Conservation (phyloP, 441 rosid species). For the Euphorbia celastroides region DNA sequence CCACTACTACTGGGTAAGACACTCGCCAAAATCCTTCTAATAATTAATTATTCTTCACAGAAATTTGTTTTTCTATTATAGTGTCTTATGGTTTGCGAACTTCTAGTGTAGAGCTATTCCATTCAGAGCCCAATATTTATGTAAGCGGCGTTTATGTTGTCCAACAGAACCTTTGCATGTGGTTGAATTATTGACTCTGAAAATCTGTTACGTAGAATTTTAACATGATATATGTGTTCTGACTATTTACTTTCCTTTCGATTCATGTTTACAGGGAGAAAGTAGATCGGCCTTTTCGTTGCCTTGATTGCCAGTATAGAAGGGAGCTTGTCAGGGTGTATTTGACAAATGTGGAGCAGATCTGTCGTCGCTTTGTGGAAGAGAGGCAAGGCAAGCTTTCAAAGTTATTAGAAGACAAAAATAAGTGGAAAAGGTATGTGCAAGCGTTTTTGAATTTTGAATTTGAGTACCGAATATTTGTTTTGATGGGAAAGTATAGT, state of each 20-base stretch:
- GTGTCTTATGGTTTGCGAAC: too few species aligned
- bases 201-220: not conserved
- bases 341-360: slow-evolving; percentile 81
- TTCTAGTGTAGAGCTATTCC: too few species aligned
- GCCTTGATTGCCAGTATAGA: slow-evolving; percentile 90
- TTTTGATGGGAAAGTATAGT: too few species aligned
- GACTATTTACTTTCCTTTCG: slow-evolving; percentile 10
- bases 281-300: slow-evolving; percentile 90
- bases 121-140: not conserved
- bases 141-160: not conserved
- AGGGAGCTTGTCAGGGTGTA: slow-evolving; percentile 97
- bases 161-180: not conserved
- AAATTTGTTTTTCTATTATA: too few species aligned
- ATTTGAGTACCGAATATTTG: too few species aligned
- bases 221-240: not conserved
- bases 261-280: slow-evolving; percentile 52
- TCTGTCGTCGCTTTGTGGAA: slow-evolving; percentile 82
- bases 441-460: not conserved
- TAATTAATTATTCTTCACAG: too few species aligned
- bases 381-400: slow-evolving; percentile 79
- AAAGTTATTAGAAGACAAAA: slow-evolving; percentile 75
- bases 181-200: not conserved
- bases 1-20: too few species aligned
- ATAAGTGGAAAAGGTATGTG: slow-evolving; percentile 86
- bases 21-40: not conserved